Base-by-base conservation (phyloP, 257 asterid genomes). In the Rhazya stricta region DNA sequence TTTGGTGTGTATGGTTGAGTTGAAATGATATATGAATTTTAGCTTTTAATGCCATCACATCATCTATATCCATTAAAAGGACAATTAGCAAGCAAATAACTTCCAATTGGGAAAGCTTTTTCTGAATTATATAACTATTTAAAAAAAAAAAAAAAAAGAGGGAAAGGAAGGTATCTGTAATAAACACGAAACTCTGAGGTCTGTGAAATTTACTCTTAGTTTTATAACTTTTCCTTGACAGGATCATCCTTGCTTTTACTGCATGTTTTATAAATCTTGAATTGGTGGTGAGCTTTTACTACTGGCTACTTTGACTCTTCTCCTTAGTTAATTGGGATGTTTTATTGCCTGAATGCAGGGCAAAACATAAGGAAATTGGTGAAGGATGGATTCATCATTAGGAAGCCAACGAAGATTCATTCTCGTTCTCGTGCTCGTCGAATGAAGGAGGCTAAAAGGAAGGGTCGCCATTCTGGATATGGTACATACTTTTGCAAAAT, bases 391-490 rank as follows among this genome's bases (percentile, higher is more conserved):
- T 94, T 91, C 81, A 82, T 94, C 58, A 90, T 94, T 88, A 83
- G 96, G 86, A 94, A 94, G 86, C 98, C 98, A 43, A 94, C 97
- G 15, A 94, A 94, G 90, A 94, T 94, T 68, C 98, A 94, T 75
- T 94, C 98, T 0, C 82, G 98, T 11, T 94, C 96, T 32, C 96
- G 97, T 16, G 98, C 98, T 9, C 97, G 97, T 57, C 42, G 94
- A 11, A 91, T 94, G 98, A 94, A 94, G 83, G 96, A 88, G 54
- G 97, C 98, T 63, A 94, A 94, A 89, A 83, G 94, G 34, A 91
- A 94, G 90, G 98, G 98, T 1, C 98, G 98, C 51, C 98, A 91
- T 80, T 91, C 98, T 62, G 98, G 98, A 86, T 90, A 90, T n/a
- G 98, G 98, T 77, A 75, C 69, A 83, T 90, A 27, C 25, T 56